phyloP scores from a whole-genome alignment of 1,284 basidiomycete genomes.

The Anthracocystis walkeri region DNA sequence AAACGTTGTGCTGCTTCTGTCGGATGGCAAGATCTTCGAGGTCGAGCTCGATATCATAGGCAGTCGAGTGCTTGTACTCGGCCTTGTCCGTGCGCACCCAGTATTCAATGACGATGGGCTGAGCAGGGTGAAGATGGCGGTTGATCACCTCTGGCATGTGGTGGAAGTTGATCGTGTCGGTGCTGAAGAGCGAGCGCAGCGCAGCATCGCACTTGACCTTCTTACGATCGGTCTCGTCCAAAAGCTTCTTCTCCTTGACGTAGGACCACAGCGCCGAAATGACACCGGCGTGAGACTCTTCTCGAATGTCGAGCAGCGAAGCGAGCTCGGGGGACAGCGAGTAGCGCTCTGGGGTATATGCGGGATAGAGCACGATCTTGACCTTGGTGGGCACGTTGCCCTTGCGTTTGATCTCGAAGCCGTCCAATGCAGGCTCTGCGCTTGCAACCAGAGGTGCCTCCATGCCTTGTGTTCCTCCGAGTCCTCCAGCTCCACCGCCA shows the following conservation, averaged over 20 bases:
- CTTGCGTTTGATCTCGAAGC: constrained; percentile 86
- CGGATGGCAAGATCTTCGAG: constrained; percentile 84
- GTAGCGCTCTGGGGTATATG: constrained; percentile 87
- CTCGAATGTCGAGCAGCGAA: constrained; percentile 81
- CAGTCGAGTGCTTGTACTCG: constrained; percentile 71
- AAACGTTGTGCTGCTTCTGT: constrained; percentile 79
- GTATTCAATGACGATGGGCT: constrained; percentile 88
- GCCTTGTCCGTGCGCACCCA: constrained; percentile 69
- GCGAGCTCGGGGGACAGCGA: constrained; percentile 84
- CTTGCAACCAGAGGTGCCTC: constrained; percentile 61
- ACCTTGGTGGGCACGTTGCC: constrained; percentile 83
- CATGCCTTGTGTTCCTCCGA: constrained; percentile 56
- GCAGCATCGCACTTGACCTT: constrained; percentile 79
- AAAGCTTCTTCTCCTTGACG: constrained; percentile 85
- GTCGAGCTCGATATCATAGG: constrained; percentile 90
- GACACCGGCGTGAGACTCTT: constrained; percentile 85
- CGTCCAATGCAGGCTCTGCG: constrained; percentile 74
- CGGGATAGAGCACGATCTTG: constrained; percentile 83
- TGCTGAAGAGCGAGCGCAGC: constrained; percentile 60
- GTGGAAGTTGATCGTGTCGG: constrained; percentile 80
- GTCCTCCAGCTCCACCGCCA: constrained; percentile 60
- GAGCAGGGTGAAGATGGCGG: constrained; percentile 80
- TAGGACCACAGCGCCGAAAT: constrained; percentile 91
- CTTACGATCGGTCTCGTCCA: constrained; percentile 88
- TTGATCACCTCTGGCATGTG: constrained; percentile 88